Conservation (phyloP, 2,329 filamentous ascomycete species). For the Sporothrix pallida region DNA sequence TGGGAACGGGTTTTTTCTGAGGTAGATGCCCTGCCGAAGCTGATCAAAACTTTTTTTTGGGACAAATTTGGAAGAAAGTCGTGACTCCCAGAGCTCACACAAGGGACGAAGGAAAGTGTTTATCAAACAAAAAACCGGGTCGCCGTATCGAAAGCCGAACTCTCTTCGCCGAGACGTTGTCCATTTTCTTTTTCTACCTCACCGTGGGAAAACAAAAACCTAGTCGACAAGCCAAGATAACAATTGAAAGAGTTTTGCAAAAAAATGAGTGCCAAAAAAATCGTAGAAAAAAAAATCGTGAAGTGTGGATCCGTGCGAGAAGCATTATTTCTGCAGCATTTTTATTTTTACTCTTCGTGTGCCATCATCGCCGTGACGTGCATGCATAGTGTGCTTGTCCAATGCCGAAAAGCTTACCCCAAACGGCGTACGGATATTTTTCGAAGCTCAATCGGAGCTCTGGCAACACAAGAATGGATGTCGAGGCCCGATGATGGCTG, state of each 20-base stretch:
- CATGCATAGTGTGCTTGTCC: background rate
- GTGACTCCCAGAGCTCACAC: constrained; percentile 25
- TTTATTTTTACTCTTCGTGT: background rate
- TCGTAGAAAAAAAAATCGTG: background rate
- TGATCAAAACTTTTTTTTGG: constrained; percentile 29
- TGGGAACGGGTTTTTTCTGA: constrained; percentile 22
- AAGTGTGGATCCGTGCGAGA: constrained; percentile 16
- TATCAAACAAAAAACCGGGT: constrained; percentile 23
- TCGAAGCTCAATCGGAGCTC: background rate
- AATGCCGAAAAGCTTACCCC: background rate
- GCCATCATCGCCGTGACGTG: background rate
- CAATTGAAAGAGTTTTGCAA: constrained; percentile 29
- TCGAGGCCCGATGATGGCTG: background rate
- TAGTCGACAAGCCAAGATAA: constrained; percentile 30
- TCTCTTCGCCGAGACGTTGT: constrained; percentile 28
- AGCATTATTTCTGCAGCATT: background rate
- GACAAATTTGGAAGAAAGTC: constrained; percentile 29
- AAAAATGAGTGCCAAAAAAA: background rate
- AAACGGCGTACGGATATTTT: background rate
- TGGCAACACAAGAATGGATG: background rate
- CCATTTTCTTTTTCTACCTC: constrained; percentile 14
- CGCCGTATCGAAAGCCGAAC: constrained; percentile 29
- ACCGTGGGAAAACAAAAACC: constrained; percentile 19
- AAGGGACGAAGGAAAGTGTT: constrained; percentile 33
- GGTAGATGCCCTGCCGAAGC: constrained; percentile 28